Evolutionary conservation across 139 green algal genomes (phyloP), one percentile per base, ranked within the genome.

Genomic region (Ettlia oleoabundans): DNA sequence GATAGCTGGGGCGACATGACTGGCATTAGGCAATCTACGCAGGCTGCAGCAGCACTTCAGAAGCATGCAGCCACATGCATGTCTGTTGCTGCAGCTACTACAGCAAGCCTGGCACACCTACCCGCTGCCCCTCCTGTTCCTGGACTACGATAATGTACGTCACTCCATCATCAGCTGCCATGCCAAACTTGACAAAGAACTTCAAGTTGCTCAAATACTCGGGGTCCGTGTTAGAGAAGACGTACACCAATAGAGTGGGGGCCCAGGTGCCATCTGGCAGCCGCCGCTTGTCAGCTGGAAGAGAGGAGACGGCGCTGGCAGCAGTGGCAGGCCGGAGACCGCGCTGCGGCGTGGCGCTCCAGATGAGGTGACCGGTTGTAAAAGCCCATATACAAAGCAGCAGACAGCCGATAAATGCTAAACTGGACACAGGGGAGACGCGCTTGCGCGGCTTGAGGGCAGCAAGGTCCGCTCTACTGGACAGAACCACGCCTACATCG

Each of bases 121-220:
- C 72, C 52, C 51, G 32, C 72, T 70, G 26, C 13, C 74, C 74
- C 55, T 69, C 58, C 4, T 73, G 73, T 53, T 87, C 58, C 75
- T 91, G 87, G 21, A 91, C 78, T 6, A 91, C 65, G 30, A 91
- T 84, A 9, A 89, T 30, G 65, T 91, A 91, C 5, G 85, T 73
- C 51, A 86, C 85, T 51, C 87, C 84, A 41, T 91, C 87, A 24
- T 76, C 84, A 22, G 84, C 40, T 10, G 67, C 26, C 61, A 91
- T 89, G 67, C 84, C 87, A 63, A 85, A 72, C 81, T 86, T 24
- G 19, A 84, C 74, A 35, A 91, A 91, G 51, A 85, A 91, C 6
- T 74, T 58, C 78, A 91, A 82, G 67, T 91, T 91, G 55, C 81
- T 66, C 21, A 86, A 64, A 67, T 91, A 89, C 52, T 91, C 87